These are phyloP conservation scores for Suhomyces yuchorum DNA, from an alignment of 1,139 yeast species.

Conservation along the genomic window DNA sequence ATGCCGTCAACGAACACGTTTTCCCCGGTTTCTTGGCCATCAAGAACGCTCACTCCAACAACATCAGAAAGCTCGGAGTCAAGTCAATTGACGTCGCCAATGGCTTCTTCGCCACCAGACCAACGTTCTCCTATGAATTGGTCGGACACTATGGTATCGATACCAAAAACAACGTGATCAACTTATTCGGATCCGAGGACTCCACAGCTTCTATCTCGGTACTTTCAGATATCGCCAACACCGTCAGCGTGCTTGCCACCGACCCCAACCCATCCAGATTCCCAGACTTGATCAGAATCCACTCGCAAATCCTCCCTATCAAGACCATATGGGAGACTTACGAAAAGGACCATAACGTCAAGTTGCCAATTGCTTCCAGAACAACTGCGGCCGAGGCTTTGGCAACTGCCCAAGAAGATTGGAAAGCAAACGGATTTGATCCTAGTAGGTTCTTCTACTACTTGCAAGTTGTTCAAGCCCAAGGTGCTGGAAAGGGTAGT, in stretches of 20 bases:
- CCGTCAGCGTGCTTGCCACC: conserved; percentile 38
- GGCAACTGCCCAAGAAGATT: conserved; percentile 30
- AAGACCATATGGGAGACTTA: conserved; percentile 43
- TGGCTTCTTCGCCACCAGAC: conserved; percentile 47
- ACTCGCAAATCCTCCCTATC: conserved; percentile 42
- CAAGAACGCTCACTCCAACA: conserved; percentile 43
- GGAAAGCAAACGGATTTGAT: conserved; percentile 31
- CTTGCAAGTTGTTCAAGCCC: conserved; percentile 33
- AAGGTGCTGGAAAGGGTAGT: conserved; percentile 43
- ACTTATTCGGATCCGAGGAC: conserved; percentile 46
- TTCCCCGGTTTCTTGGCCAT: conserved; percentile 37
- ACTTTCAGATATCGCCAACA: conserved; percentile 50
- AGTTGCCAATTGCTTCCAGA: conserved; percentile 30
- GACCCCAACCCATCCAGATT: conserved; percentile 34
- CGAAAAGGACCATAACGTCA: conserved; percentile 42
- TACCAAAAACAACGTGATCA: conserved; percentile 34
- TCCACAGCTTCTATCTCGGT: conserved; percentile 35
- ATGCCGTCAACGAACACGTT: conserved; percentile 19
- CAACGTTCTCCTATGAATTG: conserved; percentile 36
- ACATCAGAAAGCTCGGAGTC: conserved; percentile 34
- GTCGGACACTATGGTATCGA: conserved; percentile 44
- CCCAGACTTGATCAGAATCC: conserved; percentile 49
- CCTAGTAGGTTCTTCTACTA: conserved; percentile 29
- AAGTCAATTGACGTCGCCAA: conserved; percentile 54
- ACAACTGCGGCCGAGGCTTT: conserved; percentile 34